Percentiles rank a stretch among this genome's conserved stretches.
These are phyloP conservation scores for Aspergillus aculeatinus DNA, from an alignment of 2,329 filamentous ascomycete species.

Conservation along the genomic window DNA sequence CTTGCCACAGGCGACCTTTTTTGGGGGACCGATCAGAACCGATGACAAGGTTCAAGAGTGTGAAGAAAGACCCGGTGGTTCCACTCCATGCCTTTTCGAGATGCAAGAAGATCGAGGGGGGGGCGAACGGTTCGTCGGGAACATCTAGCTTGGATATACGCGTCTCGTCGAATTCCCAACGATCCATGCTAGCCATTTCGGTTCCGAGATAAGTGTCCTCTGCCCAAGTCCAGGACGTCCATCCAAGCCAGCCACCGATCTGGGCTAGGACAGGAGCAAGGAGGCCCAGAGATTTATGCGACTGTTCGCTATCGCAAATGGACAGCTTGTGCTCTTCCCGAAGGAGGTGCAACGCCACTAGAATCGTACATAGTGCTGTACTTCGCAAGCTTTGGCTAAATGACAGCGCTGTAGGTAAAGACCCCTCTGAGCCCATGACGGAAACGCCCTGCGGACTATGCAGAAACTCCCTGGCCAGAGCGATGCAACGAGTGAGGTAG, in stretches of 20 bases:
- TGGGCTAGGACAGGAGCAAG: conserved; percentile 77
- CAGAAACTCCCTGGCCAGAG: conserved; percentile 65
- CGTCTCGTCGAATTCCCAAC: conserved; percentile 58
- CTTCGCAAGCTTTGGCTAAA: conserved; percentile 57
- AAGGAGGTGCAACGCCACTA: conserved; percentile 78
- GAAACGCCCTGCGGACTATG: conserved; percentile 58
- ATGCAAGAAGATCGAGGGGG: conserved; percentile 61
- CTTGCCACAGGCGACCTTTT: conserved; percentile 35
- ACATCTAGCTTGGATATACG: conserved; percentile 45
- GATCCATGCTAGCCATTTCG: conserved; percentile 57
- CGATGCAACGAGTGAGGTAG: conserved; percentile 51
- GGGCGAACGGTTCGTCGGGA: conserved; percentile 53
- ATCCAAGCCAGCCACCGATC: conserved; percentile 77
- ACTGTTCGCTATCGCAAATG: conserved; percentile 54
- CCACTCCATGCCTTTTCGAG: conserved; percentile 44
- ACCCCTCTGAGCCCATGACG: conserved; percentile 57
- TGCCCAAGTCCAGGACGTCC: conserved; percentile 60
- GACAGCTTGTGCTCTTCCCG: conserved; percentile 86
- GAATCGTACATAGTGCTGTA: conserved; percentile 66
- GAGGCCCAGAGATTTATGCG: conserved; percentile 46
- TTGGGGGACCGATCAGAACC: conserved; percentile 28
- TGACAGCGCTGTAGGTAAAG: conserved; percentile 62
- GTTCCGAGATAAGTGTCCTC: conserved; percentile 57
- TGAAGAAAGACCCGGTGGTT: conserved; percentile 46
- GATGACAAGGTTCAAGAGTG: conserved; percentile 50